phyloP scores from a whole-genome alignment of 2,329 filamentous ascomycete genomes.

The Scedosporium apiospermum region DNA sequence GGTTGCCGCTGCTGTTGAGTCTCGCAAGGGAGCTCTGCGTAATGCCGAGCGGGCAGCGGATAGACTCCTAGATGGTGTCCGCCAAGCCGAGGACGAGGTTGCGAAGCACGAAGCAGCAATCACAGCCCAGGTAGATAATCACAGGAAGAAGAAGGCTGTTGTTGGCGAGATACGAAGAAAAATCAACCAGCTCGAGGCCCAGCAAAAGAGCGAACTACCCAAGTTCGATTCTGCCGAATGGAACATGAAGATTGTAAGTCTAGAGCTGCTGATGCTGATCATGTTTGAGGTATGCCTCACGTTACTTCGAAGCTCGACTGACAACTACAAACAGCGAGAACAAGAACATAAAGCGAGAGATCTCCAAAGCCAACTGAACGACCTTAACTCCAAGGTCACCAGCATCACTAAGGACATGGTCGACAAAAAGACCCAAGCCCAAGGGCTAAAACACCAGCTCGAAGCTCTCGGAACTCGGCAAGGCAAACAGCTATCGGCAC shows the following conservation, averaged over 20 bases:
- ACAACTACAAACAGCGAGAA: constrained; percentile 38
- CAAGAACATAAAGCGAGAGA: constrained; percentile 48
- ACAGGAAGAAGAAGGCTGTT: constrained; percentile 10
- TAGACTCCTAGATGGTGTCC: constrained; percentile 28
- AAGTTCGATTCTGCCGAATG: constrained; percentile 62
- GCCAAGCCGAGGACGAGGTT: constrained; percentile 19
- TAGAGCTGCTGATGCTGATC: background rate
- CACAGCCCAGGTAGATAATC: constrained; percentile 4
- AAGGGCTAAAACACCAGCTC: constrained; percentile 37
- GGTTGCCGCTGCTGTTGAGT: constrained; percentile 44
- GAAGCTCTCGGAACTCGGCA: constrained; percentile 59
- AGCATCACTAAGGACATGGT: constrained; percentile 27
- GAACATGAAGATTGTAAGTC: constrained; percentile 62
- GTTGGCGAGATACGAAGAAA: constrained; percentile 9
- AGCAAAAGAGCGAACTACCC: constrained; percentile 50
- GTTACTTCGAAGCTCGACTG: constrained; percentile 9
- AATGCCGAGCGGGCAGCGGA: constrained; percentile 43
- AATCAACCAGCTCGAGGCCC: constrained; percentile 38
- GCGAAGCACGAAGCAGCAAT: constrained; percentile 6
- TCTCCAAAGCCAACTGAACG: constrained; percentile 34
- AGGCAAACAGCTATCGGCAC: constrained; percentile 61
- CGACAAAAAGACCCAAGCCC: constrained; percentile 4
- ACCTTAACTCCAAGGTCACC: constrained; percentile 31
- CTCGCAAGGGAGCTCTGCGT: constrained; percentile 44
- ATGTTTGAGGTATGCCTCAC: background rate